A percentile compares a stretch with the other conserved stretches of the same genome.
These are phyloP conservation scores for Pelargonium nanum DNA, from an alignment of 345 rosid genomes.

Conservation along the genomic window DNA sequence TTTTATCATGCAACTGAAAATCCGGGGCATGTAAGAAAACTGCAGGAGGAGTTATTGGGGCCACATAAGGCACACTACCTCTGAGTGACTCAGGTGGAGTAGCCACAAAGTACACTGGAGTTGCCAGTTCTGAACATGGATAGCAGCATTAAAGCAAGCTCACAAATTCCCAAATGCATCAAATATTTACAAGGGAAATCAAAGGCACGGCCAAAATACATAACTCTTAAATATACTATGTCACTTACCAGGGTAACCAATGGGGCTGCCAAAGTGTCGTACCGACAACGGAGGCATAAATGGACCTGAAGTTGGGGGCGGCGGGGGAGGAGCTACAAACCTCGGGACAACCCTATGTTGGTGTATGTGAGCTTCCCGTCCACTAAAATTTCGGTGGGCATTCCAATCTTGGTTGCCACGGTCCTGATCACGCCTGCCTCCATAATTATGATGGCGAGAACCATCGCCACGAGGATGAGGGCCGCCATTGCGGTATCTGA, in stretches of 20 bases:
- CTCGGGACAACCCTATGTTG: constrained; percentile 46
- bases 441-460: constrained; percentile 60
- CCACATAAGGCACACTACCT: constrained; percentile 25
- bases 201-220: not conserved
- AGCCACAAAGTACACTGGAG: constrained; percentile 13
- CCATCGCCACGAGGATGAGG: constrained; percentile 44
- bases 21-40: constrained; percentile 7
- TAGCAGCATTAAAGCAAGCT: constrained; percentile 15
- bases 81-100: constrained; percentile 11
- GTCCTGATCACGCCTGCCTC: constrained; percentile 69
- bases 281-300: constrained; percentile 41
- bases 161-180: constrained; percentile 5
- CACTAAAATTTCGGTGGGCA: constrained; percentile 44
- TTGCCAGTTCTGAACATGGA: constrained; percentile 33
- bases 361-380: constrained; percentile 56
- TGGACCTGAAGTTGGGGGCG: constrained; percentile 24
- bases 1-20: constrained; percentile 10
- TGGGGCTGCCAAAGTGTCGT: constrained; percentile 37
- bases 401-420: constrained; percentile 59
- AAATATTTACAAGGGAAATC: not conserved
- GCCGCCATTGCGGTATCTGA: constrained; percentile 47
- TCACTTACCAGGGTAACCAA: constrained; percentile 56
- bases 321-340: constrained; percentile 53
- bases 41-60: constrained; percentile 13
- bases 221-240: not conserved